A percentile compares a stretch with the other conserved stretches of the same genome.
Conservation (phyloP, 1,284 basidiomycete genomes). For the Anthracocystis walkeri region DNA sequence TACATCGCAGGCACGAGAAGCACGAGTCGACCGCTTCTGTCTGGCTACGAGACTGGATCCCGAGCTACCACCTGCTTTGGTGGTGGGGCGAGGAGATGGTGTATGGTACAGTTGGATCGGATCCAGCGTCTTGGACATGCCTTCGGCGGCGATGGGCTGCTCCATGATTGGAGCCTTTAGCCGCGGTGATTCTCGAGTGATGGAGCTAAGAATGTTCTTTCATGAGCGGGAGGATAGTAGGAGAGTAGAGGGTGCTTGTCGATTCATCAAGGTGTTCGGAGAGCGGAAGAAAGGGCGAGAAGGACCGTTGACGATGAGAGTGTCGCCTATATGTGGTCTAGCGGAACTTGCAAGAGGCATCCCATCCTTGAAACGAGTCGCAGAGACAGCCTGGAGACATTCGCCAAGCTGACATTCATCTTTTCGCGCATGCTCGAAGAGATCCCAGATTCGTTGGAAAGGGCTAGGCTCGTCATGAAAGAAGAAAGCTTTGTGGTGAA, state of each 20-base stretch:
- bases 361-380: too few relatives aligned
- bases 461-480: too few relatives aligned
- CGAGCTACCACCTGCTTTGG: not conserved
- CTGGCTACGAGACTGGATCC: not conserved
- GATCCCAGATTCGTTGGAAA: too few relatives aligned
- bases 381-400: too few relatives aligned
- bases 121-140: conserved; percentile 5
- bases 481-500: conserved; percentile 2
- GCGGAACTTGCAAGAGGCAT: too few relatives aligned
- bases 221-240: not conserved
- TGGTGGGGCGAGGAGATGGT: not conserved
- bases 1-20: conserved; percentile 40
- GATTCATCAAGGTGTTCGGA: too few relatives aligned
- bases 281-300: too few relatives aligned
- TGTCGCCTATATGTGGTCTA: too few relatives aligned
- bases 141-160: not conserved
- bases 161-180: not conserved
- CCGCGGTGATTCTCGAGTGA: not conserved
- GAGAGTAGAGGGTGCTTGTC: not conserved
- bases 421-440: too few relatives aligned
- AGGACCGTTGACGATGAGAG: too few relatives aligned
- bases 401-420: too few relatives aligned
- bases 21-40: conserved; percentile 17
- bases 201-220: not conserved
- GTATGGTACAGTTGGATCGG: conserved; percentile 17